phyloP scores from a whole-genome alignment of 2,329 filamentous ascomycete species.

The Aspergillus udagawae region DNA sequence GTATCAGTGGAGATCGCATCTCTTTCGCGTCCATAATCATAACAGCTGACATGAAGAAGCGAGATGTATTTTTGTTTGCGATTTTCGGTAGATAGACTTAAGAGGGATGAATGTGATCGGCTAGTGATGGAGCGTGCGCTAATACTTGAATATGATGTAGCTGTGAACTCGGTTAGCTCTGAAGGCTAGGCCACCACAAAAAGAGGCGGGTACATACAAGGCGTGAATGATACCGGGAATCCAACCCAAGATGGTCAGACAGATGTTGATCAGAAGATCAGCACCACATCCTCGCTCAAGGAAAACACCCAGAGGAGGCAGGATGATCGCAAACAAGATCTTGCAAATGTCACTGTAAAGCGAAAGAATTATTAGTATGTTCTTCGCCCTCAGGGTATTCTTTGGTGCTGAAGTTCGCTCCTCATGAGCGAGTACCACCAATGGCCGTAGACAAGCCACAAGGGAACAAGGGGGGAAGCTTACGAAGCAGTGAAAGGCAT shows the following conservation, averaged over 20 bases:
- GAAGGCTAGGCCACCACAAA: background rate
- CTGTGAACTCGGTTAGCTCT: conserved; percentile 36
- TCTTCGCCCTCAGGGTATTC: background rate
- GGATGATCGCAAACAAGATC: conserved; percentile 82
- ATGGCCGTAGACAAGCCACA: background rate
- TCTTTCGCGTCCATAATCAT: conserved; percentile 2
- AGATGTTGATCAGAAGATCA: conserved; percentile 88
- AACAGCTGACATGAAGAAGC: conserved; percentile 4
- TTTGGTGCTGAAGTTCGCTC: background rate
- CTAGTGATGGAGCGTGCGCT: conserved; percentile 31
- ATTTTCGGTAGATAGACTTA: conserved; percentile 2
- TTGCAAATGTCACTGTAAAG: conserved; percentile 66
- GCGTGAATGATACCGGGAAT: conserved; percentile 88
- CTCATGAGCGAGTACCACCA: background rate
- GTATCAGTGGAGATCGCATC: background rate
- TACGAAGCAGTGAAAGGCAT: conserved; percentile 52
- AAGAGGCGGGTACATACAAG: conserved; percentile 55
- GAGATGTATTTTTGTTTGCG: conserved; percentile 1
- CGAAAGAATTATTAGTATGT: conserved; percentile 5
- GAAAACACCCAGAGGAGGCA: conserved; percentile 89
- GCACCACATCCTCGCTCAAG: conserved; percentile 86
- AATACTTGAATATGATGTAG: conserved; percentile 89
- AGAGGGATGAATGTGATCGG: conserved; percentile 1
- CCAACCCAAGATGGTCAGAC: conserved; percentile 73
- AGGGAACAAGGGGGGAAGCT: conserved; percentile 22